A percentile compares a stretch with the other conserved stretches of the same genome.
These are phyloP conservation scores for Hortaea werneckii DNA, from an alignment of 2,329 filamentous ascomycete species.

Conservation along the genomic window DNA sequence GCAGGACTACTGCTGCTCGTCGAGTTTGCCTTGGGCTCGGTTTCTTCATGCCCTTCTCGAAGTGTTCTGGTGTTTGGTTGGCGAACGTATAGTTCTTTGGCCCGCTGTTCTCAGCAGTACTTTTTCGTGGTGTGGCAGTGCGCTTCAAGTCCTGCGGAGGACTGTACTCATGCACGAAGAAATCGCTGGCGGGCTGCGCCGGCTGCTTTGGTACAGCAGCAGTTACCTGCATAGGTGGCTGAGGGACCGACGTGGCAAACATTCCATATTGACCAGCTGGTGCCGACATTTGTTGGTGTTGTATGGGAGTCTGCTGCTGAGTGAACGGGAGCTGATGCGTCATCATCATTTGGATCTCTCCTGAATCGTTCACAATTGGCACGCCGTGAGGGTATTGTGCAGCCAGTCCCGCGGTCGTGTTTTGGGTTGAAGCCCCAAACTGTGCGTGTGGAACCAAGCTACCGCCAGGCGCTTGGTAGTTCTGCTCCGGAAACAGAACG, in stretches of 20 bases:
- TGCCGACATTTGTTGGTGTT: slow-evolving; percentile 2
- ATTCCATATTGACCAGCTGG: slow-evolving; percentile 10
- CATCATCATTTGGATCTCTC: slow-evolving; percentile 15
- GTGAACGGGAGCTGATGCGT: slow-evolving; percentile 15
- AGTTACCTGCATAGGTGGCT: slow-evolving; percentile 14
- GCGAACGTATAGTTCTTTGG: slow-evolving; percentile 40
- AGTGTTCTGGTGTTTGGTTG: slow-evolving; percentile 37
- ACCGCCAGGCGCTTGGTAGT: slow-evolving; percentile 8
- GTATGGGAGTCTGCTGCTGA: slow-evolving; percentile 5
- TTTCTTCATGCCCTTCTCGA: slow-evolving; percentile 22
- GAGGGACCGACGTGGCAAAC: slow-evolving; percentile 5
- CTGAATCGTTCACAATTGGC: slow-evolving; percentile 17
- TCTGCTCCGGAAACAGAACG: slow-evolving; percentile 13
- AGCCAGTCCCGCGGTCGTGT: slow-evolving; percentile 4
- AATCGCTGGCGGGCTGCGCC: slow-evolving; percentile 20
- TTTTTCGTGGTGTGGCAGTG: slow-evolving; percentile 20
- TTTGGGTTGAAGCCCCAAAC: slow-evolving; percentile 6
- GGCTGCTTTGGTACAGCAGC: slow-evolving; percentile 24
- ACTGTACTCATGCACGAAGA: slow-evolving; percentile 39
- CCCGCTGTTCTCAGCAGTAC: slow-evolving; percentile 18
- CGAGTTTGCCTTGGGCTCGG: neutral
- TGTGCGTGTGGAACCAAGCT: slow-evolving; percentile 8
- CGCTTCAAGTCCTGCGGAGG: slow-evolving; percentile 33
- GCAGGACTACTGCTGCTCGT: slow-evolving; percentile 3
- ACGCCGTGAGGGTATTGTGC: slow-evolving; percentile 17